Evolutionary conservation across 371 early-diverging fungal species (phyloP), one percentile per base, ranked within the genome.

Genomic region (Batkoa obscura): DNA sequence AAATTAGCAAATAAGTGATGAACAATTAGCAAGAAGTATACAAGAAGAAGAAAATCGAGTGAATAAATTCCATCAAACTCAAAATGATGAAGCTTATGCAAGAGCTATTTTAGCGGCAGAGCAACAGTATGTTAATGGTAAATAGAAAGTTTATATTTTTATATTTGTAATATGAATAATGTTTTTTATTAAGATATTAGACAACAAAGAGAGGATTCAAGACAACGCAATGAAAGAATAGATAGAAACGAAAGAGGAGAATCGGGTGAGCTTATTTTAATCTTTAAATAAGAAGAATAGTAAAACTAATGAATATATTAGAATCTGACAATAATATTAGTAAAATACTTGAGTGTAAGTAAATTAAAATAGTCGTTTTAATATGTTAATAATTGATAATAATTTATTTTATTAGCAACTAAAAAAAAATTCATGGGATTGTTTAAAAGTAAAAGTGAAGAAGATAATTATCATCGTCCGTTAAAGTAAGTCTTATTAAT

Each of bases 71-170:
- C n/a, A 53, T 6, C 53, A 53, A 23, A 33, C 53, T 34, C 35
- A 41, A 15, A 10, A 36, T 36, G 53, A 53, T 53, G 53, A 53
- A 53, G 53, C 35, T 15, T 53, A 53, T 35, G 53, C 53, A n/a
- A 53, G 53, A 35, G 53, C 53, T 41, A 53, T 53, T 37, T 39
- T 53, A 23, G 53, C 53, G 6, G 37, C 53, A 15, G 53, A 53
- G 38, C 53, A 41, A 38, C n/a, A 39, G 8, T 23, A 53, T 38
- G 12, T 53, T 13, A 9, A 36, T 23, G 53, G 53, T 53, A 53
- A 32, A 35, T 50, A 9, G 15, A n/a, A n/a, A 23, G 23, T 32
- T 32, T 12, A 15, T 9, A 15, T 47, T 47, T 47, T 9, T 47
- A 15, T 47, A 32, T n/a, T 47, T 15, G 31, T 15, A 47, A 32